These are phyloP conservation scores for Penicillium capsulatum DNA, from an alignment of 2,329 filamentous ascomycete genomes.

Conservation along the genomic window DNA sequence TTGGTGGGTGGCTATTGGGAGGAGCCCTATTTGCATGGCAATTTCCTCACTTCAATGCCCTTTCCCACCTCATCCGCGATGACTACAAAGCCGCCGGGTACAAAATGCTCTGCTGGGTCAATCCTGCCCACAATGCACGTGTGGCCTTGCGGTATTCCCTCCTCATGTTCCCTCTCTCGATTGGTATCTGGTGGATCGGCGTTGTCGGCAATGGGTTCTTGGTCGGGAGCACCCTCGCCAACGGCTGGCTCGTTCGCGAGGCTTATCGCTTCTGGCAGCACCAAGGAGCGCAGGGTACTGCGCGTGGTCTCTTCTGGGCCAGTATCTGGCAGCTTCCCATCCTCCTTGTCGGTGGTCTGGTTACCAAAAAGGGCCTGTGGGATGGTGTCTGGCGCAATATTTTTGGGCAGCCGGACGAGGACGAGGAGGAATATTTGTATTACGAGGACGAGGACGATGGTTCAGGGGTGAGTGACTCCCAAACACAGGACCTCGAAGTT, in stretches of 20 bases:
- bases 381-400: slow-evolving; percentile 70
- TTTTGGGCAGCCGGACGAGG: slow-evolving; percentile 55
- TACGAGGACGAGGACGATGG: slow-evolving; percentile 51
- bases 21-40: slow-evolving; percentile 90
- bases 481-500: background rate
- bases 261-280: slow-evolving; percentile 76
- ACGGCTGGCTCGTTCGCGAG: slow-evolving; percentile 77
- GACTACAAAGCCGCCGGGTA: slow-evolving; percentile 74
- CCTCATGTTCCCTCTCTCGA: slow-evolving; percentile 79
- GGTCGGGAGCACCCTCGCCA: slow-evolving; percentile 73
- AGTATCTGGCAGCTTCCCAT: slow-evolving; percentile 94
- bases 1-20: slow-evolving; percentile 86
- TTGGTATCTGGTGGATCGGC: slow-evolving; percentile 70
- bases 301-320: slow-evolving; percentile 88
- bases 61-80: slow-evolving; percentile 81
- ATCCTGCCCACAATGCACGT: slow-evolving; percentile 76
- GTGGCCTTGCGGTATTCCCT: slow-evolving; percentile 86
- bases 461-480: slow-evolving; percentile 8
- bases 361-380: slow-evolving; percentile 93
- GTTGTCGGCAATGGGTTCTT: slow-evolving; percentile 86
- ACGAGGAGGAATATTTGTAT: slow-evolving; percentile 53
- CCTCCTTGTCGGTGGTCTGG: slow-evolving; percentile 81
- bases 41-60: slow-evolving; percentile 95
- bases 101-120: slow-evolving; percentile 76
- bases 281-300: slow-evolving; percentile 73